These are phyloP conservation scores for Backusella liffmaniae DNA, from an alignment of 192 early-diverging fungal genomes.

Conservation along the genomic window DNA sequence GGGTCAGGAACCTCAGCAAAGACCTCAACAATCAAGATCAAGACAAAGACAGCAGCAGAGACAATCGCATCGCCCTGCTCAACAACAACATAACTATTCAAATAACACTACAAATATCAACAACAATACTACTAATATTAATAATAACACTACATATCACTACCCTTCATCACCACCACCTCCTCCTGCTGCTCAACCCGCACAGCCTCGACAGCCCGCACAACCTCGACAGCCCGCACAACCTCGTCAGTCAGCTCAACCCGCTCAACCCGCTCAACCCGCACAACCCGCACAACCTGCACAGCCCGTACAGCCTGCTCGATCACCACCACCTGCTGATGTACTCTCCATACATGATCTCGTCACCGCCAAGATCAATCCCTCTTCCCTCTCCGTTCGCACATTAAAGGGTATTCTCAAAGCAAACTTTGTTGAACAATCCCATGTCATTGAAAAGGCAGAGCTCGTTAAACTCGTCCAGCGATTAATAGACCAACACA, in stretches of 20 bases:
- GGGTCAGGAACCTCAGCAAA: background rate
- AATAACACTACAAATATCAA: background rate
- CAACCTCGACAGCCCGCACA: background rate
- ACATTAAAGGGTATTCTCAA: slow-evolving; percentile 65
- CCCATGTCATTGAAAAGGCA: slow-evolving; percentile 69
- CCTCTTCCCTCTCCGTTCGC: slow-evolving; percentile 59
- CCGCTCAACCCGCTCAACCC: background rate
- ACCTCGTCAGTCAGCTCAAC: background rate
- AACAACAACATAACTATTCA: background rate
- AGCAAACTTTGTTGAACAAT: slow-evolving; percentile 63
- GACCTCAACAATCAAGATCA: background rate
- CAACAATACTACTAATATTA: background rate
- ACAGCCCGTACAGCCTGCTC: background rate
- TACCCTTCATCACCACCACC: background rate
- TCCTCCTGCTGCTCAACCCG: background rate
- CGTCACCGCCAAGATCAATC: slow-evolving; percentile 46
- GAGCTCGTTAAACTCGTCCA: slow-evolving; percentile 70
- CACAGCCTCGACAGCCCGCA: background rate
- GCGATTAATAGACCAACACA: slow-evolving; percentile 57
- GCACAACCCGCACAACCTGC: background rate
- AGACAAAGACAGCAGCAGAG: slow-evolving; percentile 1
- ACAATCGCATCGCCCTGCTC: background rate
- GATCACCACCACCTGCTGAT: slow-evolving; percentile 2
- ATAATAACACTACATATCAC: background rate
- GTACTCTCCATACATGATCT: slow-evolving; percentile 30